Evolutionary conservation across 257 asterid genomes (phyloP).

Genomic region (Capsicum baccatum): DNA sequence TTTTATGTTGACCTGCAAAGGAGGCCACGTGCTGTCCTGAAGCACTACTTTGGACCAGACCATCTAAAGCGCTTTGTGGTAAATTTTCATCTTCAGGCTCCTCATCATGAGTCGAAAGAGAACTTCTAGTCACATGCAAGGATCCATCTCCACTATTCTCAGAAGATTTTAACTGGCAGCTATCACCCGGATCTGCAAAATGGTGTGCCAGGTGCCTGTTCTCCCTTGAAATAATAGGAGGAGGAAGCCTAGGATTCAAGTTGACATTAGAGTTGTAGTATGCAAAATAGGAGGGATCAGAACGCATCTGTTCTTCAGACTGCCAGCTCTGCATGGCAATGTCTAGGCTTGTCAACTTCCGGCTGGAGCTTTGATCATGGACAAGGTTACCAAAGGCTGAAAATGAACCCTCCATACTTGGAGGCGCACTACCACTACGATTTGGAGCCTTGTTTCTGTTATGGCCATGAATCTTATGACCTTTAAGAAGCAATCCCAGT

Average conservation of each 20-base stretch:
- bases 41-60: constrained; percentile 42
- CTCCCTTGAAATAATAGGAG: constrained; percentile 51
- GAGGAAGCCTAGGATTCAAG: constrained; percentile 54
- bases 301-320: constrained; percentile 46
- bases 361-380: constrained; percentile 37
- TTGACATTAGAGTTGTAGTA: constrained; percentile 44
- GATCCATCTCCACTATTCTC: constrained; percentile 49
- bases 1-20: constrained; percentile 62
- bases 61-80: constrained; percentile 47
- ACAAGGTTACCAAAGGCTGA: constrained; percentile 59
- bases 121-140: constrained; percentile 46
- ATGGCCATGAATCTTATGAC: constrained; percentile 51
- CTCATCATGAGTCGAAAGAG: constrained; percentile 80
- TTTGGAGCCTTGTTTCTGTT: constrained; percentile 54
- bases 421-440: constrained; percentile 95
- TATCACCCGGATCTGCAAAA: constrained; percentile 47
- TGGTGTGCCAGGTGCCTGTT: constrained; percentile 43
- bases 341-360: constrained; percentile 46
- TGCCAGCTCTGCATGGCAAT: constrained; percentile 37
- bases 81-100: constrained; percentile 73
- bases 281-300: constrained; percentile 50
- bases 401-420: constrained; percentile 82
- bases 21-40: constrained; percentile 43
- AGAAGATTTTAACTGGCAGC: constrained; percentile 50
- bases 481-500: constrained; percentile 66